Conservation (phyloP, 441 rosid genomes). For the Pelargonium citronellum region DNA sequence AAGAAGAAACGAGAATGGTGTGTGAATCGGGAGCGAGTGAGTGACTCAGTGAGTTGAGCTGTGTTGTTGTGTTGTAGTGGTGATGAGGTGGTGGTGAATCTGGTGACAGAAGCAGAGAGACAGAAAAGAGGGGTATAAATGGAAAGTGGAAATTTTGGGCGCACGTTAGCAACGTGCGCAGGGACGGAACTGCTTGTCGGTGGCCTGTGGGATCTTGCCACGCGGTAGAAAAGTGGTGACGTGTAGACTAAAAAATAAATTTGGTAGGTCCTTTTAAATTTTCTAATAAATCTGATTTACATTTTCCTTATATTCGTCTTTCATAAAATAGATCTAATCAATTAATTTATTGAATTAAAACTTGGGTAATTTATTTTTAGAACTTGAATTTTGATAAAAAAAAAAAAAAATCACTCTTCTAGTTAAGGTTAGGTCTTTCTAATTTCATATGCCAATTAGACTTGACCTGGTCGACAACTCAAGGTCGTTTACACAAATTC, state of each 20-base stretch:
- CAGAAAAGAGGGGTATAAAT: conserved; percentile 7
- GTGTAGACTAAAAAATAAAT: conserved; percentile 21
- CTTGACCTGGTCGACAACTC: too few relatives aligned
- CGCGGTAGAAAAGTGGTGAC: conserved; percentile 25
- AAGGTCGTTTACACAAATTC: too few relatives aligned
- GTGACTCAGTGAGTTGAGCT: not conserved
- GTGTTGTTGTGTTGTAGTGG: not conserved
- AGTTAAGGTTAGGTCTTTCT: too few relatives aligned
- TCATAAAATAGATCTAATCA: too few relatives aligned
- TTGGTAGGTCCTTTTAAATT: too few relatives aligned
- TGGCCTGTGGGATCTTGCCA: conserved; percentile 48
- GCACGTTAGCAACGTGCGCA: conserved; percentile 33
- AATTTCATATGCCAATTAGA: too few relatives aligned
- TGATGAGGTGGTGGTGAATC: not conserved
- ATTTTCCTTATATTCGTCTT: too few relatives aligned
- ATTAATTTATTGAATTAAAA: too few relatives aligned
- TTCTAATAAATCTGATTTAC: too few relatives aligned
- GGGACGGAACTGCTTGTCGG: conserved; percentile 45
- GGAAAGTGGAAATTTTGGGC: not conserved
- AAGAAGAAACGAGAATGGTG: conserved; percentile 15
- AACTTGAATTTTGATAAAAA: too few relatives aligned
- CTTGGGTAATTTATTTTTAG: too few relatives aligned
- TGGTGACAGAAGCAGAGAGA: not conserved
- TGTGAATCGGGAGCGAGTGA: conserved; percentile 17
- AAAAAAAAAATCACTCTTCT: too few relatives aligned